phyloP scores from a whole-genome alignment of 345 rosid genomes.

The Gynandropsis gynandra region DNA sequence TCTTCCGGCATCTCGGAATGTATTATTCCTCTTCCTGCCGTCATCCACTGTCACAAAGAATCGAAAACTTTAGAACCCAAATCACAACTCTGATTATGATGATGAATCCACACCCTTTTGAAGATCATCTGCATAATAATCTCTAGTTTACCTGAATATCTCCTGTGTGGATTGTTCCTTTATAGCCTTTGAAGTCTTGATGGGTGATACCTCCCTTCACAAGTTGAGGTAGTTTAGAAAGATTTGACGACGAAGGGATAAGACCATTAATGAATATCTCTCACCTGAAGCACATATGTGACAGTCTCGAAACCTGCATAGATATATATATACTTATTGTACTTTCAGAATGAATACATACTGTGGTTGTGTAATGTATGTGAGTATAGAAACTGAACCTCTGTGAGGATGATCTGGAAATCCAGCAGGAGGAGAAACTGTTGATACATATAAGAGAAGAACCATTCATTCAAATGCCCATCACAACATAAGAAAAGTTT shows the following conservation, averaged over 20 bases:
- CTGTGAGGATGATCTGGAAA: constrained; percentile 96
- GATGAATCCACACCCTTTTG: not conserved
- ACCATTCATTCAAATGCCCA: no score
- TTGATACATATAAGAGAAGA: constrained; percentile 19
- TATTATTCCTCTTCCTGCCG: constrained; percentile 92
- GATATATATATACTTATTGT: no score
- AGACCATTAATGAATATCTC: not conserved
- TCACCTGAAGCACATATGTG: constrained; percentile 82
- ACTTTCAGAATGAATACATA: not conserved
- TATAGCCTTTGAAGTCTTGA: constrained; percentile 68
- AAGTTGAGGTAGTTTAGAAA: not conserved
- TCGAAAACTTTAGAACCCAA: not conserved
- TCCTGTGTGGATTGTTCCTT: constrained; percentile 65
- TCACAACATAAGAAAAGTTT: constrained; percentile 1
- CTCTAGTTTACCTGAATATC: constrained; percentile 69
- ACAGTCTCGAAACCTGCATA: constrained; percentile 91
- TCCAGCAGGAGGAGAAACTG: constrained; percentile 86
- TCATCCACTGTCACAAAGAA: constrained; percentile 65
- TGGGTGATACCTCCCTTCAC: constrained; percentile 75
- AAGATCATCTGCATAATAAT: not conserved
- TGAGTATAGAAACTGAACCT: constrained; percentile 32
- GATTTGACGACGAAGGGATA: constrained; percentile 4
- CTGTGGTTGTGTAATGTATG: constrained; percentile 1
- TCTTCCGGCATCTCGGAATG: constrained; percentile 94
- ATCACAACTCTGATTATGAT: not conserved